phyloP scores from a whole-genome alignment of 139 green algal genomes.

The Picochlorum sp. region DNA sequence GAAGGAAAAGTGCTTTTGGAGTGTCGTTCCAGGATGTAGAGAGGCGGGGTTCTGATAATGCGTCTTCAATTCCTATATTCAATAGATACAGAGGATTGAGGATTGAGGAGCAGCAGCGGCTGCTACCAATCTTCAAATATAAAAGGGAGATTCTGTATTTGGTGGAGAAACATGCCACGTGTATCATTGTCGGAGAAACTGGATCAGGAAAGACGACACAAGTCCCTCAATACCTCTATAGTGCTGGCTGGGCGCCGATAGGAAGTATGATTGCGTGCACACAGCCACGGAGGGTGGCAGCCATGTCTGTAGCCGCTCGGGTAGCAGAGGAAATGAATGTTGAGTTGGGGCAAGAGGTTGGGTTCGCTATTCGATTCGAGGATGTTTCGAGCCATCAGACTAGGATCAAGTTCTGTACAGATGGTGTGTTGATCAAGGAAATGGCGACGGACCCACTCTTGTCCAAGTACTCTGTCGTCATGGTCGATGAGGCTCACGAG shows the following conservation, averaged over 20 bases:
- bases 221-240: slow-evolving; percentile 53
- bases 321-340: slow-evolving; percentile 77
- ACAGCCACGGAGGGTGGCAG: slow-evolving; percentile 51
- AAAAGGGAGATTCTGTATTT: slow-evolving; percentile 65
- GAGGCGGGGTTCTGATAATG: no score
- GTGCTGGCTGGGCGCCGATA: slow-evolving; percentile 41
- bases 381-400: slow-evolving; percentile 74
- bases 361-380: slow-evolving; percentile 90
- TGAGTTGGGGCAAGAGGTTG: slow-evolving; percentile 40
- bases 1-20: slow-evolving; percentile 27
- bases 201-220: slow-evolving; percentile 68
- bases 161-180: slow-evolving; percentile 59
- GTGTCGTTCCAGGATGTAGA: slow-evolving; percentile 33
- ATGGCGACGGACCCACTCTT: slow-evolving; percentile 83
- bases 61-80: not conserved
- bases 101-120: slow-evolving; percentile 29
- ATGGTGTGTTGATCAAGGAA: slow-evolving; percentile 82
- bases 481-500: slow-evolving; percentile 93
- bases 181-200: slow-evolving; percentile 64
- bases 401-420: slow-evolving; percentile 80
- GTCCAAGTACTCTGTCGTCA: slow-evolving; percentile 63
- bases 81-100: slow-evolving; percentile 24
- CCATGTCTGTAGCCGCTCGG: slow-evolving; percentile 71
- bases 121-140: slow-evolving; percentile 35
- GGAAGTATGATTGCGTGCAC: slow-evolving; percentile 69